Evolutionary conservation across 139 green algal species (phyloP).

Genomic region (Chara braunii): DNA sequence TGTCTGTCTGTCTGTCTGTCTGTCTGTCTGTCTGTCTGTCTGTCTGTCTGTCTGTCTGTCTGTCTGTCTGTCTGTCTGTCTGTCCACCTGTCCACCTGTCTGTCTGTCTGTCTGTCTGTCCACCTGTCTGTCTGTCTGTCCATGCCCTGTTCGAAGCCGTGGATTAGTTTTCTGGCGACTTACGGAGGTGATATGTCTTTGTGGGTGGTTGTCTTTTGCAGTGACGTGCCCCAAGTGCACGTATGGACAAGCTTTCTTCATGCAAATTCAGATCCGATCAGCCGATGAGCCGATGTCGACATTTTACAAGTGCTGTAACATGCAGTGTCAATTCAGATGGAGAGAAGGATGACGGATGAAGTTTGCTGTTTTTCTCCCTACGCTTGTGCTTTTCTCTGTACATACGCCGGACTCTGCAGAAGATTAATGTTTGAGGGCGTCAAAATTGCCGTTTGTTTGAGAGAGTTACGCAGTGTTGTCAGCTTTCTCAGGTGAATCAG

Average conservation of each 20-base stretch:
- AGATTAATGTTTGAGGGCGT: too few species aligned
- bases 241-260: slow-evolving; percentile 77
- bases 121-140: background rate
- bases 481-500: too few species aligned
- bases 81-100: background rate
- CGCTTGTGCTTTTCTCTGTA: too few species aligned
- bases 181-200: too few species aligned
- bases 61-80: background rate
- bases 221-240: slow-evolving; percentile 70
- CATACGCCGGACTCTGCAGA: too few species aligned
- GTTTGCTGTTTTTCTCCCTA: too few species aligned
- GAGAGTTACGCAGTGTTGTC: too few species aligned
- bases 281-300: slow-evolving; percentile 87
- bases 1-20: background rate
- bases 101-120: background rate
- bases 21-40: background rate
- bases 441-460: too few species aligned
- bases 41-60: background rate
- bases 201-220: too few species aligned
- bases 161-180: too few species aligned
- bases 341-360: slow-evolving; percentile 34
- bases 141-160: too few species aligned
- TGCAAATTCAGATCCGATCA: slow-evolving; percentile 85
- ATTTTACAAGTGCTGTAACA: slow-evolving; percentile 78
- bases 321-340: slow-evolving; percentile 15